A percentile compares a stretch with the other conserved stretches of the same genome.
phyloP scores from a whole-genome alignment of 805 yeast species.

The Debaryomyces tyrocola region DNA sequence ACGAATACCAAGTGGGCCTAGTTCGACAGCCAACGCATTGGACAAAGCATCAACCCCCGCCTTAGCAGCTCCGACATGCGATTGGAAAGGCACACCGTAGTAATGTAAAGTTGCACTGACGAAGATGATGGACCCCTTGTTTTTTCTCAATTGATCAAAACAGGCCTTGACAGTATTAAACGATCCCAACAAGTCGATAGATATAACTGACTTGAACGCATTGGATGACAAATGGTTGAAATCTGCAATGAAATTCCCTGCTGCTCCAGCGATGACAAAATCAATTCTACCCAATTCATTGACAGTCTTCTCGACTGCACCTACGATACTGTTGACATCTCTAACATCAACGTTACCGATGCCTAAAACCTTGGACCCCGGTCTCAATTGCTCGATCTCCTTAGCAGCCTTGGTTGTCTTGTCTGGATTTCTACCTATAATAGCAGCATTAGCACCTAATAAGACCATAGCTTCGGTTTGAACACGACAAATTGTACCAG shows the following conservation, averaged over 20 bases:
- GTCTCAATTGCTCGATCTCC: slow-evolving; percentile 58
- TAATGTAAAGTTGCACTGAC: slow-evolving; percentile 90
- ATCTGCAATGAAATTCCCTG: slow-evolving; percentile 87
- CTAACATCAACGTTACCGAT: slow-evolving; percentile 79
- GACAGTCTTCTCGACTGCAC: slow-evolving; percentile 69
- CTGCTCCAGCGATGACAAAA: slow-evolving; percentile 91
- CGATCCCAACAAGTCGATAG: slow-evolving; percentile 85
- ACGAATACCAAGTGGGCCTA: slow-evolving; percentile 86
- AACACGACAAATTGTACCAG: slow-evolving; percentile 92
- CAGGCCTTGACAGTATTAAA: slow-evolving; percentile 88
- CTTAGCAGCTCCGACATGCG: slow-evolving; percentile 93
- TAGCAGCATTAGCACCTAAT: slow-evolving; percentile 85
- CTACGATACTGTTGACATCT: slow-evolving; percentile 53
- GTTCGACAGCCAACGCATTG: slow-evolving; percentile 82
- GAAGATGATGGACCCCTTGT: slow-evolving; percentile 72
- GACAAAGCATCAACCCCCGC: slow-evolving; percentile 92
- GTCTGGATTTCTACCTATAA: slow-evolving; percentile 72
- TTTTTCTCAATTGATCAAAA: slow-evolving; percentile 59
- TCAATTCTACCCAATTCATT: slow-evolving; percentile 74
- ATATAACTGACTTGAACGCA: slow-evolving; percentile 85
- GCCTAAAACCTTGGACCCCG: slow-evolving; percentile 68
- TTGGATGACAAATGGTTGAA: slow-evolving; percentile 76
- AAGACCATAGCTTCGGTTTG: slow-evolving; percentile 83
- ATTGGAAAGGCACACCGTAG: slow-evolving; percentile 83
- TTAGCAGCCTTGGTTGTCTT: slow-evolving; percentile 68